Evolutionary conservation across 1,284 basidiomycete genomes (phyloP), one percentile per base, ranked within the genome.

Genomic region (Naganishia sp.): DNA sequence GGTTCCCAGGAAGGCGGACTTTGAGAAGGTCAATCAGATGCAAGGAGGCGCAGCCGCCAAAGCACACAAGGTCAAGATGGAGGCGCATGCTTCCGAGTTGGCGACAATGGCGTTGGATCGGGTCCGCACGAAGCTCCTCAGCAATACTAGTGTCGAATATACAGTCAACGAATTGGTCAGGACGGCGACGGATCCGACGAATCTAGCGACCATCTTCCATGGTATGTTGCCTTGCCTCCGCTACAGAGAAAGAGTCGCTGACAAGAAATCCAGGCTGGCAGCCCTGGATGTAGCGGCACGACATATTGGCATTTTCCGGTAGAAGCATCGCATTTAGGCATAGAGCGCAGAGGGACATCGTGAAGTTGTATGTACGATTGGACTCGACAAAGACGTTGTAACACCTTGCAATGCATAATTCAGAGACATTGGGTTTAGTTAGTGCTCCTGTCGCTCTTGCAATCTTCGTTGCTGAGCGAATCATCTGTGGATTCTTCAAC

Each of bases 141-240:
- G 87, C 13, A 56, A 54, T n/a, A 82, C 97, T 70, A 95, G 91
- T 73, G 89, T 95, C 42, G 91, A 96, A 77, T 94, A 91, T 73
- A 90, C 89, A 3, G 92, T 99, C 68, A 97, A 96, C 79, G 89
- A 94, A 76, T 85, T 99, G 45, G 90, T 98, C 66, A 87, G 90
- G 28, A 88, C 94, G 75, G 95, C 95, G 45, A 90, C 87, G 46
- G 90, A 95, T 75, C 78, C 83, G 0, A 81, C 82, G 43, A 90
- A 93, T 76, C 80, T 98, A 41, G 88, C 87, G 1, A 84, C 83
- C 31, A 93, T 98, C 73, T 99, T 85, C 74, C 73, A 77, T 67
- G 91, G 90, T 74, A 60, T 62, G 76, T 73, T 55, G 25, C 55
- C 39, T n/a, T 13, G 32, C 21, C 5, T 3, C 15, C 17, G 17